These are phyloP conservation scores for Tolypocladium paradoxum DNA, from an alignment of 2,329 filamentous ascomycete genomes.

Conservation along the genomic window DNA sequence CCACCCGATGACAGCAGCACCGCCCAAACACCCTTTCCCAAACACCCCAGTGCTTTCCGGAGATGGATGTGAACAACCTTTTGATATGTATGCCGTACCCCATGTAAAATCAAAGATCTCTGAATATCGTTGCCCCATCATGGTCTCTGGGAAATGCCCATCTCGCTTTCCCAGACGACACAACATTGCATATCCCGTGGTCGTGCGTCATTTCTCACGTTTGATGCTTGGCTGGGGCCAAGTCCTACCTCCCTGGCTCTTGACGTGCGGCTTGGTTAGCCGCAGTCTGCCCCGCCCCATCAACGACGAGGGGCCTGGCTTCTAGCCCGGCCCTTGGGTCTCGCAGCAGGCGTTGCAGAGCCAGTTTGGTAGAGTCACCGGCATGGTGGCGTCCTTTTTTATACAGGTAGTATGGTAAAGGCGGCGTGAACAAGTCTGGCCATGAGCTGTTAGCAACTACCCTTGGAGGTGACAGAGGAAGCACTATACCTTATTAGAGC, in stretches of 20 bases:
- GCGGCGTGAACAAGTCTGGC: constrained; percentile 29
- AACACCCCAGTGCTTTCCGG: background rate
- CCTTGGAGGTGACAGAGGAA: background rate
- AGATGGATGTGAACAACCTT: background rate
- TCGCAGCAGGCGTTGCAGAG: constrained; percentile 31
- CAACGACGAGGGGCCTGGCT: background rate
- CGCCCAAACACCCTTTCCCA: background rate
- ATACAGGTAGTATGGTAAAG: constrained; percentile 41
- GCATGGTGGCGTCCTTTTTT: constrained; percentile 20
- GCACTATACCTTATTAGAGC: constrained; percentile 35
- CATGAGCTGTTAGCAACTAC: constrained; percentile 7
- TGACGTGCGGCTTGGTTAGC: background rate
- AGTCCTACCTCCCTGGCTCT: background rate
- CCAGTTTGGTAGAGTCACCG: constrained; percentile 28
- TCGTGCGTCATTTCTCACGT: background rate
- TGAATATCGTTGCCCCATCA: background rate
- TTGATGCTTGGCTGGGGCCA: background rate
- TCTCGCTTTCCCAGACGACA: no score
- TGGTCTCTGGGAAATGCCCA: background rate
- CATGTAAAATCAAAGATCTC: background rate
- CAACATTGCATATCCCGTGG: no score
- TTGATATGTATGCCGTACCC: background rate
- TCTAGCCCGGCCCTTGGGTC: constrained; percentile 13
- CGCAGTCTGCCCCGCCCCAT: background rate
- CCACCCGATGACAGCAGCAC: background rate